These are phyloP conservation scores for Paradendryphiella salina DNA, from an alignment of 2,329 filamentous ascomycete genomes.

Conservation along the genomic window DNA sequence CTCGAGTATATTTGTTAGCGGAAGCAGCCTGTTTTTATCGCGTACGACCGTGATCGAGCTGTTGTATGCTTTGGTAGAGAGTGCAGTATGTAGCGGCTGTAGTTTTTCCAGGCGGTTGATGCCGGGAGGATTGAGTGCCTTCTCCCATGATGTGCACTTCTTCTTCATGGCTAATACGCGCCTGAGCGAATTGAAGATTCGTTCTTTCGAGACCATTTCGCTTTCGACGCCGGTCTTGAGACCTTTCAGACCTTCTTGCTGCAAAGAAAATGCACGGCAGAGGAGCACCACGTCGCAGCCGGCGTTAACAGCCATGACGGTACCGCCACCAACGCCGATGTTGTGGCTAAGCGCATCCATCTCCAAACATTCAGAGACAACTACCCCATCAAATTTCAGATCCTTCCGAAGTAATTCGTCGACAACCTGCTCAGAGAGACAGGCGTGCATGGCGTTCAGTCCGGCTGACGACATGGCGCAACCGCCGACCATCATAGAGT, in stretches of 20 bases:
- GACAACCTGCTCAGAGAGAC: constrained; percentile 88
- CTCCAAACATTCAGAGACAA: constrained; percentile 92
- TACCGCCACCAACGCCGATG: constrained; percentile 94
- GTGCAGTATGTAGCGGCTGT: constrained; percentile 76
- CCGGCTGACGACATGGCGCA: constrained; percentile 90
- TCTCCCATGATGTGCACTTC: constrained; percentile 85
- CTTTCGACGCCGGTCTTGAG: constrained; percentile 89
- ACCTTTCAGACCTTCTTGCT: constrained; percentile 88
- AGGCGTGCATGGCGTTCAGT: constrained; percentile 94
- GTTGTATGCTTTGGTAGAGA: constrained; percentile 87
- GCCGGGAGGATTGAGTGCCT: constrained; percentile 84
- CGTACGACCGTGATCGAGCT: constrained; percentile 90
- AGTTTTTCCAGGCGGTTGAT: constrained; percentile 75
- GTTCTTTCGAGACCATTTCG: constrained; percentile 78
- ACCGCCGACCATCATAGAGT: constrained; percentile 94
- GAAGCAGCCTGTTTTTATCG: constrained; percentile 83
- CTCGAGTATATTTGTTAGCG: constrained; percentile 78
- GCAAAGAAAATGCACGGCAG: constrained; percentile 83
- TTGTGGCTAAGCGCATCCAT: constrained; percentile 97
- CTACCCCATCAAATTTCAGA: constrained; percentile 85
- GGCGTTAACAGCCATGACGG: constrained; percentile 95
- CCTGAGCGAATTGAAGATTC: constrained; percentile 77
- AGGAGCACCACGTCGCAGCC: constrained; percentile 90
- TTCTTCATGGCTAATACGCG: constrained; percentile 80
- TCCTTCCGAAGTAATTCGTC: constrained; percentile 87